Percentiles rank a stretch among this genome's conserved stretches.
phyloP scores from a whole-genome alignment of 306 rosid genomes.

The Casuarina glauca region DNA sequence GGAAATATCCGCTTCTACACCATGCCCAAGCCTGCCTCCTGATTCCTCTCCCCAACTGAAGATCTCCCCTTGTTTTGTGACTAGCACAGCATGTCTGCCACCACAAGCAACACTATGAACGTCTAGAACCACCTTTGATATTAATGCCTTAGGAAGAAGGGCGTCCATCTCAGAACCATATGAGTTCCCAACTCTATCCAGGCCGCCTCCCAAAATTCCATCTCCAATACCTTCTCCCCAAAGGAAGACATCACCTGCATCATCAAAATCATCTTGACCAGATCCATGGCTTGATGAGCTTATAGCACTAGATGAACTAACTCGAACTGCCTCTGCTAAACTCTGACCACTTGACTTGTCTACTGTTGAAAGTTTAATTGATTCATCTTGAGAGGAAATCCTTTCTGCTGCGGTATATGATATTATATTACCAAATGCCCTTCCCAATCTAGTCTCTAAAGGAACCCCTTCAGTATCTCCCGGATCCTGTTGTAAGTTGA shows the following conservation, averaged over 20 bases:
- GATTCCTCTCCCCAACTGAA: conserved; percentile 97
- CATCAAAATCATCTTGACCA: conserved; percentile 75
- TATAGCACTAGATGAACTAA: conserved; percentile 89
- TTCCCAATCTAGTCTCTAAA: conserved; percentile 64
- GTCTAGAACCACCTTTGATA: conserved; percentile 81
- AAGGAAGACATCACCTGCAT: conserved; percentile 74
- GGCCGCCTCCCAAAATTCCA: conserved; percentile 80
- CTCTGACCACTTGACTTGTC: conserved; percentile 71
- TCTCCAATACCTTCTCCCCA: conserved; percentile 83
- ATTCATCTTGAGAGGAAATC: conserved; percentile 50
- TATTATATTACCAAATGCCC: conserved; percentile 77
- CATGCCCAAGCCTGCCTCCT: conserved; percentile 98
- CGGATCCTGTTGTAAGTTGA: conserved; percentile 58
- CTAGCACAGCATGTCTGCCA: conserved; percentile 72
- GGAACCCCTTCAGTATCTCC: conserved; percentile 51
- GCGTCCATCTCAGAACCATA: conserved; percentile 65
- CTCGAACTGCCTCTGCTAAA: conserved; percentile 72
- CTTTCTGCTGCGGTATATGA: conserved; percentile 58
- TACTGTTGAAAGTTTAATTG: conserved; percentile 49
- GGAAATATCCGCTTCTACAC: conserved; percentile 70
- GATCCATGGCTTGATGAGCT: conserved; percentile 98
- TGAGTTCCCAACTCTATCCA: conserved; percentile 55
- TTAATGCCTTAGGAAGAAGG: conserved; percentile 82
- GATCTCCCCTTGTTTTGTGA: conserved; percentile 87
- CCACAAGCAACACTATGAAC: conserved; percentile 90